Evolutionary conservation across 805 yeast species (phyloP).

Genomic region (Metschnikowia shivogae): DNA sequence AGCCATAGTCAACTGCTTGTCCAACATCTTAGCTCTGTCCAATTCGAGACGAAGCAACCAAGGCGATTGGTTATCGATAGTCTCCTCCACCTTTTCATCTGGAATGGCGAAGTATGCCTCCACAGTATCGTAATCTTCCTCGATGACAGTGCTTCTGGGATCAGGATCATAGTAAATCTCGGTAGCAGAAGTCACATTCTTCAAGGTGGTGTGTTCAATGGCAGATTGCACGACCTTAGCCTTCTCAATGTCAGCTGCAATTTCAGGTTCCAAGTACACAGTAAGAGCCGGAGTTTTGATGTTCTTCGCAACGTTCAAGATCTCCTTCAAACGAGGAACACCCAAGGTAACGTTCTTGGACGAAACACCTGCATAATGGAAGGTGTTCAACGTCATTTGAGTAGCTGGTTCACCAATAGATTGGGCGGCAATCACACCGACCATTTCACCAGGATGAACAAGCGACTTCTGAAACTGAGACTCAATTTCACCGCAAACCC

Average conservation of each 20-base stretch:
- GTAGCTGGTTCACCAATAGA: slow-evolving; percentile 99
- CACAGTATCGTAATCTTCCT: slow-evolving; percentile 95
- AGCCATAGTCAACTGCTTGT: slow-evolving; percentile 95
- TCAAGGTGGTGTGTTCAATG: slow-evolving; percentile 91
- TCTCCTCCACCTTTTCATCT: slow-evolving; percentile 94
- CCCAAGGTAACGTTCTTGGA: slow-evolving; percentile 98
- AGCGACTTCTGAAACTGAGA: slow-evolving; percentile 87
- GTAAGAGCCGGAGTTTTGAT: slow-evolving; percentile 99
- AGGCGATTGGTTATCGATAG: slow-evolving; percentile 92
- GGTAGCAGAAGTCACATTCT: slow-evolving; percentile 94
- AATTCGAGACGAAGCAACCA: slow-evolving; percentile 95
- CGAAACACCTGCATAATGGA: slow-evolving; percentile 99
- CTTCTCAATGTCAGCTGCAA: slow-evolving; percentile 83
- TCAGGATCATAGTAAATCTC: slow-evolving; percentile 98
- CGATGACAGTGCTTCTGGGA: slow-evolving; percentile 94
- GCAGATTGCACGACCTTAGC: slow-evolving; percentile 96
- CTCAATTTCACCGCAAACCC: slow-evolving; percentile 94
- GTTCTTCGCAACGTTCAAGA: slow-evolving; percentile 95
- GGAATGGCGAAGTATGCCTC: slow-evolving; percentile 97
- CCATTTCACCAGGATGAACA: slow-evolving; percentile 98
- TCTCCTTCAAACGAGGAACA: slow-evolving; percentile 99
- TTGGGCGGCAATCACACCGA: slow-evolving; percentile 95
- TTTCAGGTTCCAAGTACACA: slow-evolving; percentile 78
- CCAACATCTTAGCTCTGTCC: slow-evolving; percentile 98
- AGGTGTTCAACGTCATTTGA: slow-evolving; percentile 88